Conservation (phyloP, 2,329 filamentous ascomycete genomes). For the Corniculantispora saksenae region DNA sequence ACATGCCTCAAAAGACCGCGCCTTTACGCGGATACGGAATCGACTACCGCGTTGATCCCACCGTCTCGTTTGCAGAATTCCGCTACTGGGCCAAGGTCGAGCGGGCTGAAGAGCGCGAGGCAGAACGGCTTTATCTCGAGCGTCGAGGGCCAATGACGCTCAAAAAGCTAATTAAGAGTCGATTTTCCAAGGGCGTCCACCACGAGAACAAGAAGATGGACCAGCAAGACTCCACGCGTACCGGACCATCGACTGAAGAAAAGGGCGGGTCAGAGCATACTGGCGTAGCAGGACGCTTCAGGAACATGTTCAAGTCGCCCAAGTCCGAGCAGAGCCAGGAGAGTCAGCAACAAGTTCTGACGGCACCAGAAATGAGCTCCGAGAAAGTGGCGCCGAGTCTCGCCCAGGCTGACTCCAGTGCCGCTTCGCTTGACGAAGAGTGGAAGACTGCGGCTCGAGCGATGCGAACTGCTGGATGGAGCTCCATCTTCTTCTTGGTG, state of each 20-base stretch:
- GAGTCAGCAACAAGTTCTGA: background rate
- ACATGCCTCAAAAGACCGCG: constrained; percentile 1
- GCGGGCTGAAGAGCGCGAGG: constrained; percentile 24
- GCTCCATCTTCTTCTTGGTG: constrained; percentile 50
- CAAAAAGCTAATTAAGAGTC: constrained; percentile 21
- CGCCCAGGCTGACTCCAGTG: constrained; percentile 16
- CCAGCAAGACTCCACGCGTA: background rate
- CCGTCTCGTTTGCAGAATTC: constrained; percentile 25
- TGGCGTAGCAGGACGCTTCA: background rate
- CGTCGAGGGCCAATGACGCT: constrained; percentile 21
- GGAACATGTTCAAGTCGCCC: background rate
- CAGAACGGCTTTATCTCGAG: constrained; percentile 22
- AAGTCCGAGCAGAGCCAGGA: background rate
- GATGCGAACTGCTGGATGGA: constrained; percentile 47
- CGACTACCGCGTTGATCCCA: constrained; percentile 16
- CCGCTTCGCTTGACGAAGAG: constrained; percentile 31
- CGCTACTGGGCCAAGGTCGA: constrained; percentile 27
- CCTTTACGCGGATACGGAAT: constrained; percentile 8
- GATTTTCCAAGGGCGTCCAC: constrained; percentile 23
- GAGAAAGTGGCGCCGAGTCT: background rate
- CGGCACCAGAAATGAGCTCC: background rate
- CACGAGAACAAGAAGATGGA: constrained; percentile 17
- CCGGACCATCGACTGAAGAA: constrained; percentile 4
- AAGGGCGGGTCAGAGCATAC: background rate
- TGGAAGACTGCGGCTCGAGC: constrained; percentile 48